A percentile compares a stretch with the other conserved stretches of the same genome.
phyloP scores from a whole-genome alignment of 2,329 filamentous ascomycete species.

The Tolypocladium guangdongense region DNA sequence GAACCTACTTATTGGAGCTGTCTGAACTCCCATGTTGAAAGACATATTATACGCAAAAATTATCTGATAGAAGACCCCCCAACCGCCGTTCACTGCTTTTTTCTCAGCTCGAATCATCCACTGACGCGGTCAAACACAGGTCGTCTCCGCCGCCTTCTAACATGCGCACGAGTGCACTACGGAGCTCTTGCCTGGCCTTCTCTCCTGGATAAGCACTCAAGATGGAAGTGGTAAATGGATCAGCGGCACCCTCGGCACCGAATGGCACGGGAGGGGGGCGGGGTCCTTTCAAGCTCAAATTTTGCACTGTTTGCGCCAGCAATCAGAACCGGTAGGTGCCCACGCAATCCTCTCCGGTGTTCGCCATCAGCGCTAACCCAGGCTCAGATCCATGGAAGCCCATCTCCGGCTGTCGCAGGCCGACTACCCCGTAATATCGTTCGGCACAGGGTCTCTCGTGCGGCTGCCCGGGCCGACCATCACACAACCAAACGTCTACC shows the following conservation, averaged over 20 bases:
- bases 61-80: constrained; percentile 20
- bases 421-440: constrained; percentile 91
- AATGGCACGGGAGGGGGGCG: constrained; percentile 38
- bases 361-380: constrained; percentile 1
- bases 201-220: constrained; percentile 6
- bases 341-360: background rate
- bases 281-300: constrained; percentile 76
- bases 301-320: constrained; percentile 97
- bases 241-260: constrained; percentile 18
- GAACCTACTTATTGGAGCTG: constrained; percentile 63
- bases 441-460: constrained; percentile 90
- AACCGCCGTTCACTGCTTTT: background rate
- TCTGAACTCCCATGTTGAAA: constrained; percentile 57
- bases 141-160: constrained; percentile 1
- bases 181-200: constrained; percentile 1
- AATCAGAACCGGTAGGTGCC: constrained; percentile 79
- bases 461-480: constrained; percentile 86
- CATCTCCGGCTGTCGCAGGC: constrained; percentile 82
- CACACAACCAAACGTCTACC: constrained; percentile 90
- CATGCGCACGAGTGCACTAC: constrained; percentile 10
- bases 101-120: background rate
- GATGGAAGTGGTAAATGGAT: constrained; percentile 34
- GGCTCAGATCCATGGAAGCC: constrained; percentile 69
- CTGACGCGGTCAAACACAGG: constrained; percentile 1
- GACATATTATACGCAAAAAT: constrained; percentile 45